These are phyloP conservation scores for Chamaecyparis obtusa DNA, from an alignment of 75 land plant genomes.

Conservation along the genomic window DNA sequence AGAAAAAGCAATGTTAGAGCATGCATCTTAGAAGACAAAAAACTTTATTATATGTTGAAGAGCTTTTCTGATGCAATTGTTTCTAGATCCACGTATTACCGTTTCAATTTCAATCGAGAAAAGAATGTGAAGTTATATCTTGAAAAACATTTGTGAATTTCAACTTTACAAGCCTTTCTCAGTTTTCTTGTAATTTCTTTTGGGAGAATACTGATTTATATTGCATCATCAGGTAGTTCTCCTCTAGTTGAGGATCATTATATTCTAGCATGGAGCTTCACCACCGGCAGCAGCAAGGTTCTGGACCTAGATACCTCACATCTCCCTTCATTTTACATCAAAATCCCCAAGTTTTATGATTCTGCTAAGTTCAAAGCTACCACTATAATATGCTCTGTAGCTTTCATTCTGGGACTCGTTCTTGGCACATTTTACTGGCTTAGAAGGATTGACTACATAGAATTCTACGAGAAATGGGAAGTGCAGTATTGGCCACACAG, in stretches of 20 bases:
- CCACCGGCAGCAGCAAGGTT: constrained; percentile 22
- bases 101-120: no score
- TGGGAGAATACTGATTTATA: not conserved
- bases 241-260: constrained; percentile 34
- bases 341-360: not conserved
- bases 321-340: constrained; percentile 32
- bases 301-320: constrained; percentile 26
- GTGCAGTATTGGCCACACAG: not conserved
- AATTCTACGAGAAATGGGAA: constrained; percentile 1
- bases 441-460: not conserved
- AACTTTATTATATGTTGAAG: no score
- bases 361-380: not conserved
- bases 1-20: no score
- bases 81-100: no score
- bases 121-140: no score
- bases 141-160: no score
- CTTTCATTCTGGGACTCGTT: not conserved
- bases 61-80: no score
- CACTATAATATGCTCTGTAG: not conserved
- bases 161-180: not conserved
- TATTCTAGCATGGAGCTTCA: constrained; percentile 70
- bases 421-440: not conserved
- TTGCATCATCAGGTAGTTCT: constrained; percentile 22
- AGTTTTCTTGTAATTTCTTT: not conserved
- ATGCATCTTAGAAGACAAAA: no score